phyloP scores from a whole-genome alignment of 1,139 yeast species.

The Scheffersomyces parashehatae region DNA sequence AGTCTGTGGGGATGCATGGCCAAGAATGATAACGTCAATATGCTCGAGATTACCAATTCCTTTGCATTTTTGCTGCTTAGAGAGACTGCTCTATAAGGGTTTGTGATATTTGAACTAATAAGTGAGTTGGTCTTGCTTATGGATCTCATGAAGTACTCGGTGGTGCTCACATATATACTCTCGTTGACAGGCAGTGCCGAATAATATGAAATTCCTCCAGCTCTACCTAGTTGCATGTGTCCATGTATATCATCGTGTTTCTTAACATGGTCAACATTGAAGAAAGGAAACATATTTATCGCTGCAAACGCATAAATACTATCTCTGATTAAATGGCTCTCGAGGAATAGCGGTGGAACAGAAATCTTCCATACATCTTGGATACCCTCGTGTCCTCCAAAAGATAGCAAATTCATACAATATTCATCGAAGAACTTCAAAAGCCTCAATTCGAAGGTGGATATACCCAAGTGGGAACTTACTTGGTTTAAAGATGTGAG shows the following conservation, averaged over 20 bases:
- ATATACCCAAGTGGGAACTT: constrained; percentile 22
- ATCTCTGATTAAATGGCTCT: constrained; percentile 22
- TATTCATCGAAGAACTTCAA: constrained; percentile 28
- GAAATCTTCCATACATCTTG: constrained; percentile 27
- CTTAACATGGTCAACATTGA: constrained; percentile 10
- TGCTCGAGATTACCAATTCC: constrained; percentile 24
- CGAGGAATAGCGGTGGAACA: constrained; percentile 26
- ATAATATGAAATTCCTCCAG: background rate
- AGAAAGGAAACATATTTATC: constrained; percentile 18
- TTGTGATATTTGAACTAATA: background rate
- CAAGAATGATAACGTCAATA: constrained; percentile 28
- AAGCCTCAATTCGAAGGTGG: constrained; percentile 32
- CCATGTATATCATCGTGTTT: constrained; percentile 2
- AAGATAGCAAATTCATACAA: constrained; percentile 27
- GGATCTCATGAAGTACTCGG: constrained; percentile 23
- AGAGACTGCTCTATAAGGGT: constrained; percentile 5
- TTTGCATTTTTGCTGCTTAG: constrained; percentile 14
- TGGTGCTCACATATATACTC: constrained; percentile 13
- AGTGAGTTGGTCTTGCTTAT: constrained; percentile 6
- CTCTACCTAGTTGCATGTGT: background rate
- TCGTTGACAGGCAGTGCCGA: background rate
- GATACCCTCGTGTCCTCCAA: constrained; percentile 20
- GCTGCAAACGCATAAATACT: constrained; percentile 26
- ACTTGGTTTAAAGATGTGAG: background rate
- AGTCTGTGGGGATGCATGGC: constrained; percentile 32